Evolutionary conservation across 345 rosid species (phyloP).

Genomic region (Eucalyptus cladocalyx): DNA sequence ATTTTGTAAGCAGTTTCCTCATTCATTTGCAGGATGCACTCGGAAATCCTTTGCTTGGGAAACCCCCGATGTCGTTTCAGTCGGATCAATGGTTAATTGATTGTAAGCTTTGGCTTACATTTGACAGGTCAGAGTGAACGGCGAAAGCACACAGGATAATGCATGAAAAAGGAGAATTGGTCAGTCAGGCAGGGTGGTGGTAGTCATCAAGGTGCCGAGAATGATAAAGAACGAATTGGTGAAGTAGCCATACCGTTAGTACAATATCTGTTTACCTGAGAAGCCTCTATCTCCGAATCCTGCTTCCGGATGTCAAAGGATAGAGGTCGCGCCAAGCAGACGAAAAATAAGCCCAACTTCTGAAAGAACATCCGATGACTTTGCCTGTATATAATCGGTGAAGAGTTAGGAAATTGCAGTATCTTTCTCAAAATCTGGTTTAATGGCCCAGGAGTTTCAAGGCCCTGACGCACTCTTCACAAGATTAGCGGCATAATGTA

Average conservation of each 20-base stretch:
- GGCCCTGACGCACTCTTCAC: neutral
- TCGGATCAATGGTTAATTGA: neutral
- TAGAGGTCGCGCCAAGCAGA: constrained; percentile 65
- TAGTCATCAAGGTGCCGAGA: neutral
- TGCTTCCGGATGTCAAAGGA: constrained; percentile 57
- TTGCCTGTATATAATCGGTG: constrained; percentile 29
- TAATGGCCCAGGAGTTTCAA: neutral
- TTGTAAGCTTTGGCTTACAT: neutral
- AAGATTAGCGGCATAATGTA: neutral
- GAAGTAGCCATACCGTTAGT: neutral
- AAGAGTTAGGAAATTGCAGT: neutral
- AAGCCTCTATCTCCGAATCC: constrained; percentile 69
- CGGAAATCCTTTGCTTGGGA: neutral
- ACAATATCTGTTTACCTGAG: constrained; percentile 29
- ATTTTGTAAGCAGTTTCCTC: neutral
- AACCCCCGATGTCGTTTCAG: neutral
- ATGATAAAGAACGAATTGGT: neutral
- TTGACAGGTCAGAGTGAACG: neutral
- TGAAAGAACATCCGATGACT: constrained; percentile 57
- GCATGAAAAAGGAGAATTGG: neutral
- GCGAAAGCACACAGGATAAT: neutral
- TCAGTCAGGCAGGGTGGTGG: neutral
- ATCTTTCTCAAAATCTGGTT: neutral
- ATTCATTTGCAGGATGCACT: neutral
- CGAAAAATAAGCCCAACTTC: constrained; percentile 69